Conservation (phyloP, 192 early-diverging fungal genomes). For the Lobosporangium transversale region DNA sequence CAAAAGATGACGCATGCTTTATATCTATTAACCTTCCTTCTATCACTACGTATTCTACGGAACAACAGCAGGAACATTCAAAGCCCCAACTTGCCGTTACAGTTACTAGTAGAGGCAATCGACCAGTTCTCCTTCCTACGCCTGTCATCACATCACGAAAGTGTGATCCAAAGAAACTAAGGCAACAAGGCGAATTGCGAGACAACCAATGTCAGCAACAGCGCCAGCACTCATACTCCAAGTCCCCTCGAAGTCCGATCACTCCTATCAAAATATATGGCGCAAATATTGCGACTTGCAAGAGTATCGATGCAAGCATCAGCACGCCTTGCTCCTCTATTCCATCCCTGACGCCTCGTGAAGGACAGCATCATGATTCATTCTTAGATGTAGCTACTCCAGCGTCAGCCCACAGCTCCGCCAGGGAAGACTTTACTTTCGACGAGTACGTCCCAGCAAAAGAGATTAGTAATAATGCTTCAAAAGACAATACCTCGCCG, state of each 20-base stretch:
- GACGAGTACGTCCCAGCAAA: not conserved
- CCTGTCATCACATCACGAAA: slow-evolving; percentile 32
- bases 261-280: too few species aligned
- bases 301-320: too few species aligned
- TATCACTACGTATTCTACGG: too few species aligned
- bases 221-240: too few species aligned
- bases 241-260: too few species aligned
- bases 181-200: not conserved
- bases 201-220: not conserved
- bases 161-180: slow-evolving; percentile 4
- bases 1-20: too few species aligned
- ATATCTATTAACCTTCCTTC: too few species aligned
- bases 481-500: too few species aligned
- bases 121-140: not conserved
- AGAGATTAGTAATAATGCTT: not conserved
- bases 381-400: not conserved
- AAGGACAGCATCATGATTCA: too few species aligned
- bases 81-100: too few species aligned
- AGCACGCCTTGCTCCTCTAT: not conserved
- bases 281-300: too few species aligned
- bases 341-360: not conserved
- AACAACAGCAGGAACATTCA: too few species aligned
- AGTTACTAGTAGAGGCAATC: slow-evolving; percentile 1
- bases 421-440: slow-evolving; percentile 13
- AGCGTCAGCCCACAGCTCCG: slow-evolving; percentile 1